phyloP scores from a whole-genome alignment of 257 asterid species.

The Nicotiana paniculata region DNA sequence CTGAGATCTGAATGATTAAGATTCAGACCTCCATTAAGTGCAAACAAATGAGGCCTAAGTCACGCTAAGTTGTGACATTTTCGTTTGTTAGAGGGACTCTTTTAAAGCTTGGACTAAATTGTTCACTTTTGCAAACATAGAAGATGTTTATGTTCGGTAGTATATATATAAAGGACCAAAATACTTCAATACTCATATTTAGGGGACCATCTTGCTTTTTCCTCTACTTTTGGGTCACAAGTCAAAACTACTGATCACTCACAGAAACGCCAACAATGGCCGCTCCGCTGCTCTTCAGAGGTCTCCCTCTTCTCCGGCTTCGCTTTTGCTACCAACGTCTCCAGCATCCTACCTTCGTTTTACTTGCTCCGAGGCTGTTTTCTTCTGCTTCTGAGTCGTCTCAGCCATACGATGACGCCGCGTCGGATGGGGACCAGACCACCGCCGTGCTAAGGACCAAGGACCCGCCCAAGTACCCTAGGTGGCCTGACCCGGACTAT shows the following conservation, averaged over 20 bases:
- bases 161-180: too few relatives aligned
- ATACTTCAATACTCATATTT: too few relatives aligned
- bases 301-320: slow-evolving; percentile 51
- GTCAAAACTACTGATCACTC: not conserved
- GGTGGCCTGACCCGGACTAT: slow-evolving; percentile 42
- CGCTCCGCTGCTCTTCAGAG: slow-evolving; percentile 43
- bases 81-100: too few relatives aligned
- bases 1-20: too few relatives aligned
- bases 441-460: slow-evolving; percentile 13
- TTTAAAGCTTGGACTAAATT: too few relatives aligned
- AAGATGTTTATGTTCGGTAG: too few relatives aligned
- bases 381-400: slow-evolving; percentile 29
- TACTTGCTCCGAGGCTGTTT: slow-evolving; percentile 30
- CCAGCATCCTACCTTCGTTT: slow-evolving; percentile 14
- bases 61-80: too few relatives aligned
- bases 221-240: not conserved
- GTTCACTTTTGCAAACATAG: too few relatives aligned
- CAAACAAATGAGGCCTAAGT: too few relatives aligned
- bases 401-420: slow-evolving; percentile 18
- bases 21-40: too few relatives aligned
- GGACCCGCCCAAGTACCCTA: slow-evolving; percentile 29
- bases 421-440: slow-evolving; percentile 6
- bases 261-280: slow-evolving; percentile 39
- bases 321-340: slow-evolving; percentile 33
- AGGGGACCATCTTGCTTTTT: too few relatives aligned